A percentile compares a stretch with the other conserved stretches of the same genome.
These are phyloP conservation scores for Tillandsia fasciculata DNA, from an alignment of 176 grass and related monocot species.

Conservation along the genomic window DNA sequence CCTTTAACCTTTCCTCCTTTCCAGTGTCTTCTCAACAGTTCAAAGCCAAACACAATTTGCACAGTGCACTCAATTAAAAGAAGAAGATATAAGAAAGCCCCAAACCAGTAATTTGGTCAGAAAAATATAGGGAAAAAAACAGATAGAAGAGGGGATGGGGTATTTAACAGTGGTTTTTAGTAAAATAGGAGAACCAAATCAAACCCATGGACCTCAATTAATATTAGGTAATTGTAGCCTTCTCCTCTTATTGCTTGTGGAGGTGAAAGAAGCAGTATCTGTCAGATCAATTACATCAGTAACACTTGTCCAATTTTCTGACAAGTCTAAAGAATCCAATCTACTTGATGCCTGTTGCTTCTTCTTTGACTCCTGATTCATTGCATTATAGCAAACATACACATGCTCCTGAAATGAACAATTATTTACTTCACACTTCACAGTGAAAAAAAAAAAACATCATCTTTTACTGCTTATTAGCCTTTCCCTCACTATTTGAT, in stretches of 20 bases:
- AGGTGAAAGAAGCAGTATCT: not conserved
- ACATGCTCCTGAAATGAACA: conserved; percentile 43
- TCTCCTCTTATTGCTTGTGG: conserved; percentile 13
- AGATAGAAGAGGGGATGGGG: not conserved
- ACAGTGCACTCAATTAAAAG: not conserved
- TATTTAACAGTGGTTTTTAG: not conserved
- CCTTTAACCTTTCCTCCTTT: conserved; percentile 2
- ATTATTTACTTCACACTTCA: not conserved
- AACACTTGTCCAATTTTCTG: conserved; percentile 1
- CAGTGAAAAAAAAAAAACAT: not conserved
- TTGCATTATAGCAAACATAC: conserved; percentile 42
- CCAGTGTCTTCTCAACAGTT: not conserved
- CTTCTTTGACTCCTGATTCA: conserved; percentile 22
- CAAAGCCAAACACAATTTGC: not conserved
- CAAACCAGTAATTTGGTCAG: not conserved
- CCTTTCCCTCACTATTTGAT: not conserved
- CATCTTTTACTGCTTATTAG: not conserved
- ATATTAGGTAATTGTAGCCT: conserved; percentile 1
- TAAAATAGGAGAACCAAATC: not conserved
- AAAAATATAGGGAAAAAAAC: not conserved
- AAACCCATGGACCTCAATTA: not conserved
- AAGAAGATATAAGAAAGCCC: not conserved
- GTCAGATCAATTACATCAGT: not conserved
- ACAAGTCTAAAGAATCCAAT: conserved; percentile 6
- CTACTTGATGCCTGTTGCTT: not conserved